Evolutionary conservation across 495 filamentous ascomycete genomes (phyloP).

Genomic region (Penicillium steckii): DNA sequence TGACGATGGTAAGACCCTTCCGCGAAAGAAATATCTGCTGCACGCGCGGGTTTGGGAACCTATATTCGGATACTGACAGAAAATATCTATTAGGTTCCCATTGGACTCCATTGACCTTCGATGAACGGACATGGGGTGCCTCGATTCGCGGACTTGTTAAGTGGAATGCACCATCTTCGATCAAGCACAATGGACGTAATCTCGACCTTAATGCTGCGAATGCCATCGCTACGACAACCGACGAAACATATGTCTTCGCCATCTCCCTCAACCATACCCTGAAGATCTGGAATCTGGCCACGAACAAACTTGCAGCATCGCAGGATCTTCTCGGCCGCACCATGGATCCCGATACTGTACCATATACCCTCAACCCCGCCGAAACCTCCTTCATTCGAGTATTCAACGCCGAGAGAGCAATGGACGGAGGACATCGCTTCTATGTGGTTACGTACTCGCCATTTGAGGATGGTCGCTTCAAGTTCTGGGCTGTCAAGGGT

Average conservation of each 20-base stretch:
- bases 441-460: constrained; percentile 85
- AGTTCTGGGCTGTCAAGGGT: constrained; percentile 82
- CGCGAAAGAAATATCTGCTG: no score
- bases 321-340: constrained; percentile 66
- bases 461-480: constrained; percentile 83
- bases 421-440: constrained; percentile 61
- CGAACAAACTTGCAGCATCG: constrained; percentile 67
- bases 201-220: constrained; percentile 64
- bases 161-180: constrained; percentile 63
- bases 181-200: constrained; percentile 62
- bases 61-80: not conserved
- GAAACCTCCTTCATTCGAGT: constrained; percentile 71
- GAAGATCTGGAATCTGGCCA: constrained; percentile 78
- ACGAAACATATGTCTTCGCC: constrained; percentile 73
- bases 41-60: no score
- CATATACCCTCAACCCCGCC: constrained; percentile 74
- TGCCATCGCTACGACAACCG: constrained; percentile 62
- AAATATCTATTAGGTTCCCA: constrained; percentile 40
- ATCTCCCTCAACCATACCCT: constrained; percentile 84
- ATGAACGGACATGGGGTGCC: constrained; percentile 74
- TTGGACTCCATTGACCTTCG: constrained; percentile 79
- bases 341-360: constrained; percentile 54
- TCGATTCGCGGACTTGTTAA: constrained; percentile 69
- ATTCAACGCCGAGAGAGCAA: constrained; percentile 53
- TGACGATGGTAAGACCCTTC: constrained; percentile 59